Conservation (phyloP, 164 flowering plant genomes). For the Vitis cinerea region DNA sequence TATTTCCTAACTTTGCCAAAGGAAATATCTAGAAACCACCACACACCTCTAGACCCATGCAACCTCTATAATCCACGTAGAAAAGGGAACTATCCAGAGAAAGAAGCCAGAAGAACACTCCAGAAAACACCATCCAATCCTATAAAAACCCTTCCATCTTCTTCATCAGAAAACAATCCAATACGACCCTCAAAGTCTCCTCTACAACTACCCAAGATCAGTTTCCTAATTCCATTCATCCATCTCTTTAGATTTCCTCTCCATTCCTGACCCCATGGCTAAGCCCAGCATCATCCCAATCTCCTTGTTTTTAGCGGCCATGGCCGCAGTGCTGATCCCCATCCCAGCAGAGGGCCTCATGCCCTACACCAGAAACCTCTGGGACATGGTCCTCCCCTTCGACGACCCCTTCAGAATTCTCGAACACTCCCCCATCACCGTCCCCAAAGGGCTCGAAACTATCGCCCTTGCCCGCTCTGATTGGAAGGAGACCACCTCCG, state of each 20-base stretch:
- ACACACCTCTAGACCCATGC: too few species aligned
- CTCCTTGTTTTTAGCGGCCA: background rate
- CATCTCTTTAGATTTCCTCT: background rate
- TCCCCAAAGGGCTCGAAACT: conserved; percentile 27
- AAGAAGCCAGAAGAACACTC: too few species aligned
- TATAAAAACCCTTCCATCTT: too few species aligned
- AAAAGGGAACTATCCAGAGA: too few species aligned
- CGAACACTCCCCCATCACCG: conserved; percentile 37
- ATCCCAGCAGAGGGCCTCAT: conserved; percentile 21
- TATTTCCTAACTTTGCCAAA: too few species aligned
- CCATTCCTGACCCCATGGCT: background rate
- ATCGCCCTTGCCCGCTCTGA: conserved; percentile 43
- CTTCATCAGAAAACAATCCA: too few species aligned
- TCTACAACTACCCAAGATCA: too few species aligned
- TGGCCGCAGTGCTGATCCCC: background rate
- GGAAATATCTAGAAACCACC: too few species aligned
- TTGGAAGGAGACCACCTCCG: conserved; percentile 45
- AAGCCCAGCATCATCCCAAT: background rate
- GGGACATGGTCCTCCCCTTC: conserved; percentile 31
- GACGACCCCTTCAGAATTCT: conserved; percentile 50
- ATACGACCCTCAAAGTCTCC: too few species aligned
- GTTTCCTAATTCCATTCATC: too few species aligned
- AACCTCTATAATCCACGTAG: too few species aligned
- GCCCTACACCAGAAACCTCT: conserved; percentile 25
- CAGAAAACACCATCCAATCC: too few species aligned